phyloP scores from a whole-genome alignment of 2,329 filamentous ascomycete species.

The Chaetomium sp. region DNA sequence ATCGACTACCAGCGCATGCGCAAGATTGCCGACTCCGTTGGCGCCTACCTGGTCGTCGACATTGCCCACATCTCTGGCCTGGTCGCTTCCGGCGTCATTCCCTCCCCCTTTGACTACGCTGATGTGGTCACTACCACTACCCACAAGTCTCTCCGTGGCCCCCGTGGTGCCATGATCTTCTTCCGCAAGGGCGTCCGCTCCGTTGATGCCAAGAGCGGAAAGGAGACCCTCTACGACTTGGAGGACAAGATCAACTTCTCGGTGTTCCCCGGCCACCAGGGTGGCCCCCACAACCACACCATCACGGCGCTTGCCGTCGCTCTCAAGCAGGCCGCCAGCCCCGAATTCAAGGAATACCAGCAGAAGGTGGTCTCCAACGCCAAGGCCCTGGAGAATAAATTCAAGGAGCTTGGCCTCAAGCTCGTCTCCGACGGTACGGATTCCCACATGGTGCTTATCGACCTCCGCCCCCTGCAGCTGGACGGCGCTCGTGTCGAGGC shows the following conservation, averaged over 20 bases:
- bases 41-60: conserved; percentile 91
- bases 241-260: conserved; percentile 98
- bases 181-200: conserved; percentile 95
- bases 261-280: conserved; percentile 98
- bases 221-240: conserved; percentile 85
- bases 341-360: conserved; percentile 93
- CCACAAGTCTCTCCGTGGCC: conserved; percentile 96
- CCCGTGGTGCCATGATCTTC: conserved; percentile 99
- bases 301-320: conserved; percentile 95
- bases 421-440: conserved; percentile 94
- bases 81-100: conserved; percentile 86
- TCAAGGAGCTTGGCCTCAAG: conserved; percentile 86
- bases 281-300: conserved; percentile 98
- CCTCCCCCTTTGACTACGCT: conserved; percentile 84
- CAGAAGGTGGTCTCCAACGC: conserved; percentile 88
- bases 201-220: conserved; percentile 82
- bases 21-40: conserved; percentile 87
- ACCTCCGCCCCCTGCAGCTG: conserved; percentile 78
- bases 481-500: conserved; percentile 95
- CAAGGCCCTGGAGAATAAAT: conserved; percentile 77
- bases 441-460: conserved; percentile 93
- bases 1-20: conserved; percentile 97
- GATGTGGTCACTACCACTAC: conserved; percentile 98
- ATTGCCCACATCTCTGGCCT: conserved; percentile 99
- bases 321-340: conserved; percentile 82